Conservation (phyloP, 345 rosid species). For the Trapa incisa region DNA sequence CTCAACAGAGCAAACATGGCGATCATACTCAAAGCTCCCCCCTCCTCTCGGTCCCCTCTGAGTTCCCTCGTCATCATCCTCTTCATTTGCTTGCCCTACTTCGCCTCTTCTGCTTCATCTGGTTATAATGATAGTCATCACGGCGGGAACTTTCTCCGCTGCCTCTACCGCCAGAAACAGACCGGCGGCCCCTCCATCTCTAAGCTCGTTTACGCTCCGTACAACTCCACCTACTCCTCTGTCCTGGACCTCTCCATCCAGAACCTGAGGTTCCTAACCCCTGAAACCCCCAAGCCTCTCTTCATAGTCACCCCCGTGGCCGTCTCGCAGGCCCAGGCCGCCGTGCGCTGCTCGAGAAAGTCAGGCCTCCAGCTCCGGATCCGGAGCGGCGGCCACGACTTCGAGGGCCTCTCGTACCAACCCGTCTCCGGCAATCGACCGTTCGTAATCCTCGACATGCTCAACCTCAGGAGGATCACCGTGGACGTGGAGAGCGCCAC, state of each 20-base stretch:
- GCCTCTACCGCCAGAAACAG: constrained; percentile 7
- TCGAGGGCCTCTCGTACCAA: constrained; percentile 36
- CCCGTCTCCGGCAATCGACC: constrained; percentile 14
- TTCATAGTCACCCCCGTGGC: constrained; percentile 22
- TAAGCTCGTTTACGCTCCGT: constrained; percentile 10
- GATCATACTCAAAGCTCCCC: neutral
- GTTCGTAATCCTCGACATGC: constrained; percentile 33
- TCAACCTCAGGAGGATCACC: constrained; percentile 22
- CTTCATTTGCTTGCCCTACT: neutral
- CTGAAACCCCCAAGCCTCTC: constrained; percentile 14
- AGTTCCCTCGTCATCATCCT: neutral
- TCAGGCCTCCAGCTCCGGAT: constrained; percentile 20
- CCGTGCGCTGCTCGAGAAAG: constrained; percentile 21
- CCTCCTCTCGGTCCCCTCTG: neutral
- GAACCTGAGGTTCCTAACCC: constrained; percentile 13
- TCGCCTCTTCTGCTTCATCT: neutral
- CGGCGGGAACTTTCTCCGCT: constrained; percentile 9
- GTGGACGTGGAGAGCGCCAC: constrained; percentile 21
- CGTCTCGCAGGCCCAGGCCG: constrained; percentile 25
- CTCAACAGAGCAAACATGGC: too few species aligned
- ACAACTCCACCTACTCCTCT: constrained; percentile 7
- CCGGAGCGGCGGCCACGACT: constrained; percentile 52
- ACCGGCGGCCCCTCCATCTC: constrained; percentile 3
- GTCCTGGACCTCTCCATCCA: constrained; percentile 1
- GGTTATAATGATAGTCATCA: neutral